Evolutionary conservation across 2,329 filamentous ascomycete species (phyloP).

Genomic region (Penicillium sp.): DNA sequence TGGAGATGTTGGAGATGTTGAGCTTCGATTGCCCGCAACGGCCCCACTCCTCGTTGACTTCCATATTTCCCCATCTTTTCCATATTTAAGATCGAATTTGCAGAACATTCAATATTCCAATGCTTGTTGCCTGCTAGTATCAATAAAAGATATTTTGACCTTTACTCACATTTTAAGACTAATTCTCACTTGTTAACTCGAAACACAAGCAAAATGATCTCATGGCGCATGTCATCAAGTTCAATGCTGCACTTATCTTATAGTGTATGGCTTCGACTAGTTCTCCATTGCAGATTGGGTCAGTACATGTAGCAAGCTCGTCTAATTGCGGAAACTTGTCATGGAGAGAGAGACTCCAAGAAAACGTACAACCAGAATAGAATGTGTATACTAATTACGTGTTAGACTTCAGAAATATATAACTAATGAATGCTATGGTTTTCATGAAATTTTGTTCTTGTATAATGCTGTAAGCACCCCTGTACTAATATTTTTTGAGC

Average conservation of each 20-base stretch:
- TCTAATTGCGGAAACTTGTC: fast-evolving
- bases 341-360: too few species aligned
- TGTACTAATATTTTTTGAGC: not conserved
- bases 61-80: not conserved
- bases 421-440: not conserved
- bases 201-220: not conserved
- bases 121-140: too few species aligned
- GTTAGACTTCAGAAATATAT: not conserved
- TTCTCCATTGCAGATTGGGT: not conserved
- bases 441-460: not conserved
- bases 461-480: too few species aligned
- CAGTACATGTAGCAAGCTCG: not conserved
- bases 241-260: not conserved
- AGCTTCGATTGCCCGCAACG: not conserved
- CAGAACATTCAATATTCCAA: not conserved
- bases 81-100: not conserved
- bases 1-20: not conserved
- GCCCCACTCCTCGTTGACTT: not conserved
- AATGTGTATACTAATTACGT: too few species aligned
- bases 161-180: not conserved
- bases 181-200: not conserved
- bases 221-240: not conserved
- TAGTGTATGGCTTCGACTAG: not conserved
- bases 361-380: not conserved
- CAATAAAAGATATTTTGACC: fast-evolving